phyloP scores from a whole-genome alignment of 2,329 filamentous ascomycete genomes.

The Cordyceps javanica region DNA sequence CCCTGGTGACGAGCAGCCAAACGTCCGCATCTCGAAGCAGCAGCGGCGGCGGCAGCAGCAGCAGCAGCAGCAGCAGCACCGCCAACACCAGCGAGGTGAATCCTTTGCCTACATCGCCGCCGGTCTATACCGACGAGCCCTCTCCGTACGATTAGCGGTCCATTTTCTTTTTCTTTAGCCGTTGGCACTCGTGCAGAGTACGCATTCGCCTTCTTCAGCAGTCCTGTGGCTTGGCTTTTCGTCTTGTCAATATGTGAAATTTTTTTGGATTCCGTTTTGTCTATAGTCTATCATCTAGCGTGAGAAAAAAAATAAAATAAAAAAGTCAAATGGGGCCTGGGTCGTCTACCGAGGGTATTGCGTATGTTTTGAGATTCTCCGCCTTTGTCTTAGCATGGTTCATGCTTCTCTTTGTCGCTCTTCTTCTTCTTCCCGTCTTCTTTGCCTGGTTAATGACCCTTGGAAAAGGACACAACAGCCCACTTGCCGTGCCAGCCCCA shows the following conservation, averaged over 20 bases:
- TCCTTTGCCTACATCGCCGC: neutral
- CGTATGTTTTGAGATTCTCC: neutral
- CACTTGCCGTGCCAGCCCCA: conserved; percentile 98
- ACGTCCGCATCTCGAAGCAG: neutral
- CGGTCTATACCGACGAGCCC: neutral
- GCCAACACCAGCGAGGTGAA: no score
- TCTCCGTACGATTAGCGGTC: neutral
- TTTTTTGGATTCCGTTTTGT: no score
- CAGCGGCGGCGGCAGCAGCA: neutral
- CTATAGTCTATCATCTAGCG: conserved; percentile 14
- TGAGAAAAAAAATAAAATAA: conserved; percentile 1
- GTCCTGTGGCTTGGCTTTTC: neutral
- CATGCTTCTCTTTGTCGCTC: neutral
- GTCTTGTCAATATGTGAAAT: neutral
- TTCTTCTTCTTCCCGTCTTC: neutral
- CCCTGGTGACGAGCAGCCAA: conserved; percentile 4
- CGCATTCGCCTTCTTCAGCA: neutral
- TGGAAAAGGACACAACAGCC: conserved; percentile 67
- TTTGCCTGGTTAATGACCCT: conserved; percentile 22
- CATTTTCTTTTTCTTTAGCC: neutral
- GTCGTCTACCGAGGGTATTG: neutral
- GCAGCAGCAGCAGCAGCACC: neutral
- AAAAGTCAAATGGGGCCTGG: neutral
- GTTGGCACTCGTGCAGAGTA: neutral
- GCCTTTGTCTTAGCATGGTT: no score